These are phyloP conservation scores for Plasmodium yoelii DNA, from an alignment of 169 alveolate genomes.

Conservation along the genomic window DNA sequence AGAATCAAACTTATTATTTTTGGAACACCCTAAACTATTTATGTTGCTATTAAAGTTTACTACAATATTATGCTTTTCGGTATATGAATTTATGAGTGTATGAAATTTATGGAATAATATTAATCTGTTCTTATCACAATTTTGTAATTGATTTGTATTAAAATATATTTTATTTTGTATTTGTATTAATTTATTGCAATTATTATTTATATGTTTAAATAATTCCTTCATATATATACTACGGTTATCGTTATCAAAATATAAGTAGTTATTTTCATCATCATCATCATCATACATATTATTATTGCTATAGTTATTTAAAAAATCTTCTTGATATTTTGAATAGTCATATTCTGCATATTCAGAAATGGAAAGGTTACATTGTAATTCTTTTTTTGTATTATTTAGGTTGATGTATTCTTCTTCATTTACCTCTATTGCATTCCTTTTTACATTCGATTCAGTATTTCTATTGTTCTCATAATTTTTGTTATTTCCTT, in stretches of 20 bases:
- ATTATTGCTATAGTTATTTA: slow-evolving; percentile 11
- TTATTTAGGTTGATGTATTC: neutral
- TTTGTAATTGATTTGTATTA: slow-evolving; percentile 1
- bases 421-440: neutral
- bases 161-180: slow-evolving; percentile 27
- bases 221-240: slow-evolving; percentile 12
- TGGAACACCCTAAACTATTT: neutral
- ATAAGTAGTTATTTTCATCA: slow-evolving; percentile 20
- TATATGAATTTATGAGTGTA: slow-evolving; percentile 23
- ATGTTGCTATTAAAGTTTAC: neutral
- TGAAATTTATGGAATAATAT: slow-evolving; percentile 16
- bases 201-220: slow-evolving; percentile 22
- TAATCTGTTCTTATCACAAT: slow-evolving; percentile 18
- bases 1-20: neutral
- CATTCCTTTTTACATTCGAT: neutral
- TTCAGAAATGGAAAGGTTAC: slow-evolving; percentile 8
- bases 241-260: slow-evolving; percentile 9
- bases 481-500: neutral
- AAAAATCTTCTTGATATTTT: slow-evolving; percentile 54
- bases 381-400: neutral
- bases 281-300: neutral
- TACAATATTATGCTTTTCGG: slow-evolving; percentile 35
- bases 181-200: slow-evolving; percentile 55
- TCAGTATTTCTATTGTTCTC: neutral
- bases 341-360: slow-evolving; percentile 55